Base-by-base conservation (phyloP, 495 filamentous ascomycete genomes). In the Aspergillus sclerotioniger region DNA sequence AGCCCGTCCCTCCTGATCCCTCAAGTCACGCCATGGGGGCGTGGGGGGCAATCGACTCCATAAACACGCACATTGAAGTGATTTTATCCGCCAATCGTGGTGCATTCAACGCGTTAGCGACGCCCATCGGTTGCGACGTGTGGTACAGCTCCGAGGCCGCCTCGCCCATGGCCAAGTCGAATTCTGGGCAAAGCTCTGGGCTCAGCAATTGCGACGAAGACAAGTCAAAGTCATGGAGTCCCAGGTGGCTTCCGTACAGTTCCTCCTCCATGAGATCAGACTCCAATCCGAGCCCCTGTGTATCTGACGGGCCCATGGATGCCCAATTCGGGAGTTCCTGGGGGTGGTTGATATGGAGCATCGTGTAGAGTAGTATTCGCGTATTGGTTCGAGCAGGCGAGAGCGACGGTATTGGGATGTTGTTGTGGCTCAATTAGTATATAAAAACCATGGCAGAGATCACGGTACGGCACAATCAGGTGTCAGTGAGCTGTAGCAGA, bases 51-150 rank as follows among this genome's bases (percentile, higher is more conserved):
- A 15, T 49, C 2, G 46, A 21, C 17, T 12, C 8, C 1, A 20
- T 12, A 13, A 20, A 20, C 13, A 29, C 60, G 35, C 55, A 62
- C 60, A 56, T 54, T 32, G 60, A 53, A 44, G 48, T 31, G 33
- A 54, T 29, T 53, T 57, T 57, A 31, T 57, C 54, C 54, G 54
- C 13, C n/a, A 50, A 45, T 45, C 44, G 33, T 25, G 44, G 16
- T 8, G 19, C n/a, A 31, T 15, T 9, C 20, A 25, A 16, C 3
- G 47, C 31, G 3, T 32, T 25, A 31, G 47, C 25, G 21, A 50
- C n/a, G 5, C 28, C 47, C 20, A 25, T 16, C 19, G 51, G 33
- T 9, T 56, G 54, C 10, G 33, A 31, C 9, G n/a, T 32, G 29
- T 19, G n/a, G 16, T 33, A 56, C 17, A 20, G 25, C 17, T 20